phyloP scores from a whole-genome alignment of 2,329 filamentous ascomycete genomes.

The Trichoderma sp. region DNA sequence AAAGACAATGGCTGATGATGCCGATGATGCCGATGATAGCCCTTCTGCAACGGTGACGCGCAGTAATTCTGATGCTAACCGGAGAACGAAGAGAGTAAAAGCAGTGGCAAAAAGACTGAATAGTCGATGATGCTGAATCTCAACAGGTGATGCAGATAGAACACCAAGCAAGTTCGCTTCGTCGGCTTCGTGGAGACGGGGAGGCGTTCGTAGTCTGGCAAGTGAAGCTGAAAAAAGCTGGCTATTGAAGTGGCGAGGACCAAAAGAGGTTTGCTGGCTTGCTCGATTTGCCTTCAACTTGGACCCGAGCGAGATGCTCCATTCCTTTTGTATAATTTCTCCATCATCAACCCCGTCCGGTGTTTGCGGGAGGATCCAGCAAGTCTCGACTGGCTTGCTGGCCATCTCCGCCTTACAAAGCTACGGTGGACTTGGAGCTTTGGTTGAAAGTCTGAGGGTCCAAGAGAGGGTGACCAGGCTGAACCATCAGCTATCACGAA shows the following conservation, averaged over 20 bases:
- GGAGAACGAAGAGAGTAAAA: not conserved
- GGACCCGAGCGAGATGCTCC: constrained; percentile 25
- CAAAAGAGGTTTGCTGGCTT: not conserved
- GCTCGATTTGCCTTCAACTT: constrained; percentile 14
- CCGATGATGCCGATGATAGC: constrained; percentile 6
- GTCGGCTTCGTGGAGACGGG: not conserved
- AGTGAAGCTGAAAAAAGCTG: constrained; percentile 9
- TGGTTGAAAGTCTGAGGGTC: constrained; percentile 27
- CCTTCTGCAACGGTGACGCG: constrained; percentile 3
- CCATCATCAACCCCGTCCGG: constrained; percentile 29
- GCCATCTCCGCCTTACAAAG: constrained; percentile 27
- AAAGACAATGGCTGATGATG: constrained; percentile 8
- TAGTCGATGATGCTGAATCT: constrained; percentile 4
- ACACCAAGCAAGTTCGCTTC: not conserved
- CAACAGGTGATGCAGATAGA: not conserved
- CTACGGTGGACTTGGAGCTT: constrained; percentile 24
- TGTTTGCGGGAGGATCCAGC: constrained; percentile 27
- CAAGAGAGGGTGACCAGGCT: constrained; percentile 30
- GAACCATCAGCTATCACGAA: constrained; percentile 34
- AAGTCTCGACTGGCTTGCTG: constrained; percentile 23
- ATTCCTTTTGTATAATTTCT: constrained; percentile 29
- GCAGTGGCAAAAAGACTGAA: not conserved
- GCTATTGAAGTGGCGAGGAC: constrained; percentile 6
- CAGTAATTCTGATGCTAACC: not conserved
- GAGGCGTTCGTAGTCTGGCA: not conserved